Evolutionary conservation across 768 basidiomycete species (phyloP).

Genomic region (Xerocomellus dryophilus): DNA sequence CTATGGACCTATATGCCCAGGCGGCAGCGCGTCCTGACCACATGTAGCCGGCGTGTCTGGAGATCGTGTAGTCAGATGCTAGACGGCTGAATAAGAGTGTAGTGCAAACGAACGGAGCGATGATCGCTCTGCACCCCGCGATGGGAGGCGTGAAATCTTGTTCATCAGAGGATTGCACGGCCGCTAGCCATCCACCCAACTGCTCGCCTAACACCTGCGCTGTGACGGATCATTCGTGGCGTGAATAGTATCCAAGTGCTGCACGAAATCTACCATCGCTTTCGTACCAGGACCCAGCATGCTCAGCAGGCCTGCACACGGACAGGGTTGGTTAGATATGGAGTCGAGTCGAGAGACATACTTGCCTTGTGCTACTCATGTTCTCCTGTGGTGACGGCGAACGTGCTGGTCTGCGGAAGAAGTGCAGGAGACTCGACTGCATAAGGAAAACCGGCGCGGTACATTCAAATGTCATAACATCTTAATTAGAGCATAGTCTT

Average conservation of each 20-base stretch:
- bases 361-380: constrained; percentile 32
- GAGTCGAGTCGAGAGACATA: not conserved
- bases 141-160: constrained; percentile 64
- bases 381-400: constrained; percentile 7
- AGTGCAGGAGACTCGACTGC: constrained; percentile 17
- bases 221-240: constrained; percentile 31
- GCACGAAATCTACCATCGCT: constrained; percentile 48
- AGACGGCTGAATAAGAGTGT: not conserved
- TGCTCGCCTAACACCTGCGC: constrained; percentile 57
- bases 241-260: constrained; percentile 14
- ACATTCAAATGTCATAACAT: constrained; percentile 6
- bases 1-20: constrained; percentile 92
- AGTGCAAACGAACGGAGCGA: constrained; percentile 75
- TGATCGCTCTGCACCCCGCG: constrained; percentile 76
- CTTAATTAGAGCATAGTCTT: constrained; percentile 42
- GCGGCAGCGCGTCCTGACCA: constrained; percentile 94
- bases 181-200: constrained; percentile 60
- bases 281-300: constrained; percentile 92
- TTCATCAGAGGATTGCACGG: constrained; percentile 47
- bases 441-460: constrained; percentile 23
- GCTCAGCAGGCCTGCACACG: constrained; percentile 57
- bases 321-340: not conserved
- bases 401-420: constrained; percentile 15
- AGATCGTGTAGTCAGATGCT: constrained; percentile 7
- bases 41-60: constrained; percentile 91